Evolutionary conservation across 305 asterid species (phyloP), one percentile per base, ranked within the genome.

Genomic region (Rubia tinctorum): DNA sequence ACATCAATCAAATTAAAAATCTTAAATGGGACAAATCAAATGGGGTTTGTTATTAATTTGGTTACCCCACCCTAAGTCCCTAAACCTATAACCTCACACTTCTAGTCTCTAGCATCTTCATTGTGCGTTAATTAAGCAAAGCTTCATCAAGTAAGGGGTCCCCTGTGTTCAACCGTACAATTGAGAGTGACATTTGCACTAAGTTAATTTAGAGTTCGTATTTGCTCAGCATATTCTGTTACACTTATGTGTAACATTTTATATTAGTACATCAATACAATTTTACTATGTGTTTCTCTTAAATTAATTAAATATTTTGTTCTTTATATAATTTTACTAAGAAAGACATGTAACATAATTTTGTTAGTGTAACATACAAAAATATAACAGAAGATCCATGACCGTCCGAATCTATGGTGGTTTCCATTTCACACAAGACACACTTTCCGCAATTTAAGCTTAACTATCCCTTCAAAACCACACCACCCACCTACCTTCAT

Each of bases 11-110:
- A n/a, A n/a, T n/a, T n/a, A n/a, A n/a, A n/a, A n/a, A n/a, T n/a
- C n/a, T n/a, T n/a, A n/a, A n/a, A n/a, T n/a, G 44, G 45, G 45
- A 42, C 45, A 62, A 62, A 62, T 62, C 59, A 64, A 64, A 47
- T n/a, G 20, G 9, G 39, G 51, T 25, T 30, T 62, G 39, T 49
- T 56, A 20, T 59, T 59, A 18, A 9, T 51, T 51, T 51, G 62
- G 15, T 15, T 49, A 11, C 55, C 76, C 71, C 68, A 43, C 43
- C 44, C 59, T 17, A 69, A 30, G 2, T 0, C 27, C 23, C 7
- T 44, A 44, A 44, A 7, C 8, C 49, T 44, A 7, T 5, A 44
- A 56, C 22, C 13, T 49, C 55, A 17, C 62, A 56, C 62, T 18
- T 56, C 6, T 56, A 7, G 49, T 1, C 49, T 44, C 8, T 7